phyloP scores from a whole-genome alignment of 352 stramenopile genomes.

The Phytopythium vexans region DNA sequence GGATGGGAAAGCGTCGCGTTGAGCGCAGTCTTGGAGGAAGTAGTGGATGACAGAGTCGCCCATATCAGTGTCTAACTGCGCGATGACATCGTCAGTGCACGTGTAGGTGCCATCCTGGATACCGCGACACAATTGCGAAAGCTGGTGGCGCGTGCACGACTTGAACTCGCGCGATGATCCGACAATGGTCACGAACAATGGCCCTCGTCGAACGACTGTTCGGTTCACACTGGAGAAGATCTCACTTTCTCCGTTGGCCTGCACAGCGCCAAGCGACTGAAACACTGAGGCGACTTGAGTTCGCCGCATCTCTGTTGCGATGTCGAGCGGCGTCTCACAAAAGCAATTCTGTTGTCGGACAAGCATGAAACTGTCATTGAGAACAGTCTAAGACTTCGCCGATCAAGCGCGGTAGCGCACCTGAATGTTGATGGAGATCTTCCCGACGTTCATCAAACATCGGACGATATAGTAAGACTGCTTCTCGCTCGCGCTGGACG shows the following conservation, averaged over 20 bases:
- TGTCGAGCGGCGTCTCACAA: constrained; percentile 33
- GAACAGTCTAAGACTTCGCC: no score
- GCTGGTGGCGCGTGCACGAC: constrained; percentile 27
- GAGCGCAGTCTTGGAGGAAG: constrained; percentile 37
- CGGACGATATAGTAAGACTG: constrained; percentile 48
- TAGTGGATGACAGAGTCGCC: constrained; percentile 53
- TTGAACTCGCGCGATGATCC: constrained; percentile 23
- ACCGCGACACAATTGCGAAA: constrained; percentile 30
- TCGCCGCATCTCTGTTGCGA: constrained; percentile 25
- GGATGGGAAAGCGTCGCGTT: constrained; percentile 24
- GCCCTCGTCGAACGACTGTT: constrained; percentile 13
- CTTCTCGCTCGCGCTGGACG: constrained; percentile 27
- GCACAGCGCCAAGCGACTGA: constrained; percentile 29
- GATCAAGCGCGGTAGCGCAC: constrained; percentile 9
- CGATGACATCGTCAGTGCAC: constrained; percentile 33
- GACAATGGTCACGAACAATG: constrained; percentile 20
- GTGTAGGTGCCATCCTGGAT: constrained; percentile 34
- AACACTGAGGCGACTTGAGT: constrained; percentile 22
- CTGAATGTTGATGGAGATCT: constrained; percentile 37
- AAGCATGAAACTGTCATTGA: no score
- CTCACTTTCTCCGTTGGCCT: constrained; percentile 30
- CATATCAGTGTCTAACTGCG: constrained; percentile 30
- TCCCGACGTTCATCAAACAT: constrained; percentile 33
- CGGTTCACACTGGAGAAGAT: constrained; percentile 26
- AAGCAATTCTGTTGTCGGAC: constrained; percentile 32